phyloP scores from a whole-genome alignment of 2,329 filamentous ascomycete species.

The Lasiodiplodia gonubiensis region DNA sequence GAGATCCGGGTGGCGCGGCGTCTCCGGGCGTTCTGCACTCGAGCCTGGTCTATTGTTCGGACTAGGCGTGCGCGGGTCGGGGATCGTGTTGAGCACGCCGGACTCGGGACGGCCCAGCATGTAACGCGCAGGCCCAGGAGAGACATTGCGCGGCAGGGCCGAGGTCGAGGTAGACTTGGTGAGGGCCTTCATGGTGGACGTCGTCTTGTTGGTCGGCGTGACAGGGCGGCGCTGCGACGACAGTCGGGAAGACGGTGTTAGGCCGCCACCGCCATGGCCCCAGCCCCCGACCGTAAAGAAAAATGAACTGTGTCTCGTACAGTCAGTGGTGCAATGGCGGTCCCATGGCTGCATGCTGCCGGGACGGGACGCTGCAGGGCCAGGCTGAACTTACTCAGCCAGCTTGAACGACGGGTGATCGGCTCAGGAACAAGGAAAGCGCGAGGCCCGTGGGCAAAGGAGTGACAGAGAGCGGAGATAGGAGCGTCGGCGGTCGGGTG shows the following conservation, averaged over 20 bases:
- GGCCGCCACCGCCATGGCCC: constrained; percentile 38
- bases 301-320: constrained; percentile 33
- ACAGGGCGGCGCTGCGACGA: constrained; percentile 41
- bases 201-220: constrained; percentile 38
- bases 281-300: constrained; percentile 44
- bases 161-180: constrained; percentile 46
- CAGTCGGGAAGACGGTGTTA: constrained; percentile 41
- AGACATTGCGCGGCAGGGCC: constrained; percentile 38
- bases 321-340: constrained; percentile 21
- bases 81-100: constrained; percentile 71
- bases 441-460: constrained; percentile 27
- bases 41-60: constrained; percentile 34
- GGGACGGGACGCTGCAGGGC: constrained; percentile 20
- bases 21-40: constrained; percentile 46
- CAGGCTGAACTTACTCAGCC: constrained; percentile 38
- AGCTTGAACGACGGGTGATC: constrained; percentile 30
- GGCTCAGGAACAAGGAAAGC: constrained; percentile 26
- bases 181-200: constrained; percentile 41
- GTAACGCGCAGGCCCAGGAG: constrained; percentile 17
- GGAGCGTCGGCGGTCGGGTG: constrained; percentile 23
- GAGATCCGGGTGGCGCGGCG: constrained; percentile 61
- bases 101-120: constrained; percentile 51
- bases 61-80: constrained; percentile 56
- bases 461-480: constrained; percentile 25
- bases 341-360: constrained; percentile 29